Evolutionary conservation across 169 alveolate genomes (phyloP), one percentile per base, ranked within the genome.

Genomic region (Cryptosporidium ubiquitum): DNA sequence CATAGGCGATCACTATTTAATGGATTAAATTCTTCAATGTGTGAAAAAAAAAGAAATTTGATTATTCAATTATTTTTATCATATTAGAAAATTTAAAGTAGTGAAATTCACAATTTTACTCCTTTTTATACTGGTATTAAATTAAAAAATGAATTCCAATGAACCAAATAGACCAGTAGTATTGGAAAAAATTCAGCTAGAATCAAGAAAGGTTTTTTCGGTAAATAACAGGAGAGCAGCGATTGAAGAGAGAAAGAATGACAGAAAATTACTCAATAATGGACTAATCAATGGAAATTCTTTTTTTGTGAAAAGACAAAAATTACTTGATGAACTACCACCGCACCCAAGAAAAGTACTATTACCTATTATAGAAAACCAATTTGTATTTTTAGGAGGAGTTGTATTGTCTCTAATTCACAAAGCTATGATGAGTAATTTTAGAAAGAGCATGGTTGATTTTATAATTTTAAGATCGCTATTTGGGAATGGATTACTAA

Each of bases 321-420:
- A 64, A n/a, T 40, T 61, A 35, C 6, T 61, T 42, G 37, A 37
- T 29, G 75, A 61, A 23, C 20, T 79, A 16, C 89, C 89, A 14
- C 89, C 89, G 1, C 89, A 79, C 35, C 89, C 89, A 20, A 79
- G 42, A 40, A 79, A 79, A 79, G 47, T 79, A 16, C 18, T 79
- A 42, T 39, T 79, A 23, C 89, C 89, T 37, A 44, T 79, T 7
- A 39, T 79, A 33, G 89, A 79, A 79, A 79, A 79, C 42, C 73
- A 79, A 40, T 44, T 79, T 12, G 20, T 61, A 31, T 64, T 79
- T 40, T 29, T 79, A 39, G 66, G 79, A 5, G 75, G 89, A 14
- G 68, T 79, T 60, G 61, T 23, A 58, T 44, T 79, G 55, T 47
- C 89, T 1, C 68, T 79, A 44, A 37, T 61, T 40, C 73, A 79